phyloP scores from a whole-genome alignment of 169 alveolate species.

The Cryptosporidium viatorum region DNA sequence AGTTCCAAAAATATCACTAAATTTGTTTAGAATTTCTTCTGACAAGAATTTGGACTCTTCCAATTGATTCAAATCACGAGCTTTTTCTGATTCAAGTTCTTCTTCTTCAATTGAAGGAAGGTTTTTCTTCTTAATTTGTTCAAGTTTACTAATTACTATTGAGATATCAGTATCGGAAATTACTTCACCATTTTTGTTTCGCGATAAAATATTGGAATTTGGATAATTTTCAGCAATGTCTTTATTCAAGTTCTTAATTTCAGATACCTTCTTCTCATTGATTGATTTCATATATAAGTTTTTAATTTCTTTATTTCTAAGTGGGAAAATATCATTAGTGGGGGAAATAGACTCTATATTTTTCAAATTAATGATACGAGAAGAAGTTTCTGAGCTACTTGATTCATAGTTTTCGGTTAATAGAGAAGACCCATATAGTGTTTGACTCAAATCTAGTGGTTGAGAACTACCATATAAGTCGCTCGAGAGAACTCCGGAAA shows the following conservation, averaged over 20 bases:
- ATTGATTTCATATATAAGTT: constrained; percentile 46
- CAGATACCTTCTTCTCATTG: constrained; percentile 17
- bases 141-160: constrained; percentile 8
- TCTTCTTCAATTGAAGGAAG: constrained; percentile 50
- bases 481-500: constrained; percentile 36
- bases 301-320: constrained; percentile 35
- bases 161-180: constrained; percentile 12
- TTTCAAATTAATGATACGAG: neutral
- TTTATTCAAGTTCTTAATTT: constrained; percentile 6
- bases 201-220: constrained; percentile 14
- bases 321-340: constrained; percentile 61
- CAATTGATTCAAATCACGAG: neutral
- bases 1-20: constrained; percentile 42
- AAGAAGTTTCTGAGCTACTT: neutral
- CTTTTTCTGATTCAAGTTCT: neutral
- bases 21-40: constrained; percentile 14
- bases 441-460: constrained; percentile 44
- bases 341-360: constrained; percentile 54
- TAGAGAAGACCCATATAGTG: constrained; percentile 18
- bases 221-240: constrained; percentile 64
- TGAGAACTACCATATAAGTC: constrained; percentile 22
- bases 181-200: constrained; percentile 18
- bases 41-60: constrained; percentile 10
- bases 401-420: neutral
- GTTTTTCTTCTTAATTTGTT: neutral